Evolutionary conservation across 352 stramenopile genomes (phyloP).

Genomic region (Globisporangium takayamanum): DNA sequence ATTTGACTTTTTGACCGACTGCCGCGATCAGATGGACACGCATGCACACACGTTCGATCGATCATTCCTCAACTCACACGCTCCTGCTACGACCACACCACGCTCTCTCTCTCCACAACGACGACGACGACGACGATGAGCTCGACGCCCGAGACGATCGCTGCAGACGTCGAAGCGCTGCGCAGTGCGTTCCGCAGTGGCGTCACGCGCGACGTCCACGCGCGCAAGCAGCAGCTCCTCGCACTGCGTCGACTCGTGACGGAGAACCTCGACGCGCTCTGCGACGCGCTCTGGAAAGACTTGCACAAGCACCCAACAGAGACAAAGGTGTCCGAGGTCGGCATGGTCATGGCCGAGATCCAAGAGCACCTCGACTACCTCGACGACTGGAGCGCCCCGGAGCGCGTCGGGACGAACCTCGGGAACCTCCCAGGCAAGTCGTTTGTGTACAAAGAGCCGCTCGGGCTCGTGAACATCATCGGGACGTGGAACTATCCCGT

Average conservation of each 20-base stretch:
- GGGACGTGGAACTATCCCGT: conserved; percentile 93
- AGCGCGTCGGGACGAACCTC: conserved; percentile 45
- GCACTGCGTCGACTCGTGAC: conserved; percentile 41
- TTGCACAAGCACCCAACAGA: conserved; percentile 73
- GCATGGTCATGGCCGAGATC: conserved; percentile 48
- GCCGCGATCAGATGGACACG: no score
- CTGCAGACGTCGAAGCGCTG: conserved; percentile 37
- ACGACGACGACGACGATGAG: no score
- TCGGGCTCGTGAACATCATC: conserved; percentile 87
- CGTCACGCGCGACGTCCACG: conserved; percentile 33
- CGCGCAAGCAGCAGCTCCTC: conserved; percentile 36
- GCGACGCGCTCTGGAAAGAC: conserved; percentile 54
- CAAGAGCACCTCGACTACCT: conserved; percentile 71
- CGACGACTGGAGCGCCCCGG: conserved; percentile 50
- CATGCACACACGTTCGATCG: no score
- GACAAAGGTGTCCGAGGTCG: conserved; percentile 44
- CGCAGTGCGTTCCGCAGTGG: conserved; percentile 41
- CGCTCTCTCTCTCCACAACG: no score
- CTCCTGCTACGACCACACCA: no score
- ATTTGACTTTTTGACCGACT: no score
- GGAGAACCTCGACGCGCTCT: conserved; percentile 37
- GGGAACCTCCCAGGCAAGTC: conserved; percentile 46
- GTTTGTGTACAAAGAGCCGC: conserved; percentile 58
- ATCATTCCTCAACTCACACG: no score
- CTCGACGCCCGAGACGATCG: conserved; percentile 10